Base-by-base conservation (phyloP, 1,139 yeast genomes). In the Scheffersomyces titani region DNA sequence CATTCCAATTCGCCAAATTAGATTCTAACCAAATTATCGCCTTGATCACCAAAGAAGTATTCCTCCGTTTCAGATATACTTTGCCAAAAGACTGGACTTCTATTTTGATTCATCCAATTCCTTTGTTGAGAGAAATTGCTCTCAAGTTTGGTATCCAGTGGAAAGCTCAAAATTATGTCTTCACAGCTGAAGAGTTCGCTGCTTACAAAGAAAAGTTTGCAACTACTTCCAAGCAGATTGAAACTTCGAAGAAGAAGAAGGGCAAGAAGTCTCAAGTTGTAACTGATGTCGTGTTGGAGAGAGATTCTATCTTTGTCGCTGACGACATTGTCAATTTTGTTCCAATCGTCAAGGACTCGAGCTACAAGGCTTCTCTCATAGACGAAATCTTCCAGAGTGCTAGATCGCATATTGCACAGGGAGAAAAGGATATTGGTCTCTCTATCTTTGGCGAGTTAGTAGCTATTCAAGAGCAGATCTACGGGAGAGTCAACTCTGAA, bases 61-160 rank as follows among this genome's bases (percentile, higher is more conserved):
- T 59, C 48, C 59, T 69, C 50, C 85, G 92, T 68, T 93, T 85
- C 80, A 85, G 97, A 73, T 84, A 78, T 68, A 65, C 70, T 0
- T 77, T 92, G 53, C 77, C 86, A 3, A 71, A 67, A 1, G 72
- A 78, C 56, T 88, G 90, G 89, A 57, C 73, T 47, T 56, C 64
- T 3, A 62, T 68, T 7, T 54, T 60, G 45, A 63, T 80, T 51
- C 74, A 71, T 49, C 79, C 82, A 18, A 62, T 75, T 36, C 82
- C 83, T 57, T 70, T 92, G 55, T 78, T 91, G 68, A 85, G 94
- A 75, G 92, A 88, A 61, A 80, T 92, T 59, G 87, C 97, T 18
- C 67, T 80, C 56, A 89, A 90, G 73, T 85, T 88, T 63, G 99
- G 99, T 74, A 84, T 94, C 57, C 99, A 94, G 76, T 89, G 97